These are phyloP conservation scores for Cyberlindnera nakhonratchasimensis DNA, from an alignment of 805 yeast genomes.

Conservation along the genomic window DNA sequence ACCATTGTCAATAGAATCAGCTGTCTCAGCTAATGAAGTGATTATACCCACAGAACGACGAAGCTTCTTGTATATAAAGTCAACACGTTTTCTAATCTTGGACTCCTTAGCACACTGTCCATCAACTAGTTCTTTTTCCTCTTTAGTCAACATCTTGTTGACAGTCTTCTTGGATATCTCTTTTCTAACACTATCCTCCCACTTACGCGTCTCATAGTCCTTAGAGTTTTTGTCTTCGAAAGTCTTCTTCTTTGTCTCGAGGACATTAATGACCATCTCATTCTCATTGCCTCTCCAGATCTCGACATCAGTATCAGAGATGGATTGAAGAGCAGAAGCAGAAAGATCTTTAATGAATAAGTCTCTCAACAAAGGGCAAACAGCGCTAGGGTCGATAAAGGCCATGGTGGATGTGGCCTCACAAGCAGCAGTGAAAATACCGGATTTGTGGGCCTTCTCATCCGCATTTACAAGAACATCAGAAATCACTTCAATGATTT, in stretches of 20 bases:
- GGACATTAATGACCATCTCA: conserved; percentile 60
- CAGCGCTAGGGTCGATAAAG: conserved; percentile 55
- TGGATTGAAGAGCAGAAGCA: conserved; percentile 11
- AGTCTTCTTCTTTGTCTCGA: conserved; percentile 42
- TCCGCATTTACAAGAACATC: conserved; percentile 20
- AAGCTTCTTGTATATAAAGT: conserved; percentile 34
- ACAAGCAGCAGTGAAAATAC: conserved; percentile 49
- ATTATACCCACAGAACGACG: conserved; percentile 52
- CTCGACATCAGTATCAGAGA: conserved; percentile 48
- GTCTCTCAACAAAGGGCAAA: conserved; percentile 48
- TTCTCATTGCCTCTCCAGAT: conserved; percentile 75
- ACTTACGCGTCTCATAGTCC: conserved; percentile 79
- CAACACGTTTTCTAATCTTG: conserved; percentile 47
- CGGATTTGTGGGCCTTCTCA: conserved; percentile 27
- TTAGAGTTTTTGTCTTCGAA: conserved; percentile 67
- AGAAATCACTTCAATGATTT: conserved; percentile 23
- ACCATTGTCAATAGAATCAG: conserved; percentile 59
- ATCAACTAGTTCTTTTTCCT: conserved; percentile 62
- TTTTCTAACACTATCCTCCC: conserved; percentile 84
- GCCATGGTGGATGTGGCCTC: conserved; percentile 46
- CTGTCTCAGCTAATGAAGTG: conserved; percentile 48
- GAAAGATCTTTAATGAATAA: conserved; percentile 42
- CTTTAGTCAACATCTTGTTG: conserved; percentile 63
- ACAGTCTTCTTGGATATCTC: conserved; percentile 59
- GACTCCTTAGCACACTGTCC: conserved; percentile 65